Evolutionary conservation across 1,139 yeast species (phyloP), one percentile per base, ranked within the genome.

Genomic region (Debaryomyces sp.): DNA sequence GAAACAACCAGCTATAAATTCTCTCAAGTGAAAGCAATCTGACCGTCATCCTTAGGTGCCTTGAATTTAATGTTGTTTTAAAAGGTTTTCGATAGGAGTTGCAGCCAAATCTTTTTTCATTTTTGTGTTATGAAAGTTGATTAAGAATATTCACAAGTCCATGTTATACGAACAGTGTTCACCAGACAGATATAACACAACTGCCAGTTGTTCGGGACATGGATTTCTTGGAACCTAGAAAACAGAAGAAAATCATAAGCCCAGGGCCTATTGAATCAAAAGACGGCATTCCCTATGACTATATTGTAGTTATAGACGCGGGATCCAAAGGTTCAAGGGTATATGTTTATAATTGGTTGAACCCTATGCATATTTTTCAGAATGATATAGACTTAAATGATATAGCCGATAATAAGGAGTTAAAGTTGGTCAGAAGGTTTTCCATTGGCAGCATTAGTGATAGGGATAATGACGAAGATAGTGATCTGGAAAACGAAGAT

Each of bases 261-360:
- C 49, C 62, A 1, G 75, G 75, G 4, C 73, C 76, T 2, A 45
- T 69, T 8, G 59, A 56, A 44, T 72, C 75, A 40, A 57, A 63
- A 6, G 63, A 73, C 3, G 80, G 78, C 0, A 63, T 75, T 1
- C 87, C 88, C 0, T 81, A 78, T 53, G 85, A 85, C 59, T 88
- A 86, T 63, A 80, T 88, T 2, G 80, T 89, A 2, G 77, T 89
- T 9, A 82, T 89, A 18, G 96, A 89, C 61, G 87, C 96, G 0
- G 96, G 96, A 0, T 87, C 95, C 1, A 84, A 83, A 42, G 96
- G 96, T 0, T 84, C 95, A 1, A 70, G 96, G 13, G 87, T 87
- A 0, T 87, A 80, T 59, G 78, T 89, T 2, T 89, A 89, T 64
- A 77, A 78, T 50, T 87, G 90, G 88, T 69, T 82, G 34, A 81